phyloP scores from a whole-genome alignment of 179 eudicot species.

The Carnegiea gigantea region DNA sequence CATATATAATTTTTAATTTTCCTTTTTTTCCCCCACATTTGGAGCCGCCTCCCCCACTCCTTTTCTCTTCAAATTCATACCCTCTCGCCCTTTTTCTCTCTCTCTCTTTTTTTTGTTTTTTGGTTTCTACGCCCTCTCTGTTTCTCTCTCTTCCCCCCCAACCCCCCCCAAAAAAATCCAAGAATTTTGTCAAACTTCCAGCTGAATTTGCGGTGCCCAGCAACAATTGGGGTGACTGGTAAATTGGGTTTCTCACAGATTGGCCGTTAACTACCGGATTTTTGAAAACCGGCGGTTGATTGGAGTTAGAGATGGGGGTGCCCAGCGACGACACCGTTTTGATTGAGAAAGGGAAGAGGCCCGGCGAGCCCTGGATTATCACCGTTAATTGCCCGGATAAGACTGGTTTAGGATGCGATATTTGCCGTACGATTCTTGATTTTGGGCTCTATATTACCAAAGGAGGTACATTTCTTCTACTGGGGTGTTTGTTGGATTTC shows the following conservation, averaged over 20 bases:
- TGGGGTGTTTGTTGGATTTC: no score
- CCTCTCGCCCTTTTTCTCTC: not conserved
- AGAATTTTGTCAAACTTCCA: not conserved
- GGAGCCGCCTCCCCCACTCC: not conserved
- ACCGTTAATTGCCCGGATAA: slow-evolving; percentile 86
- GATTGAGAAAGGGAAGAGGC: slow-evolving; percentile 48
- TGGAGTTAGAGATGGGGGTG: slow-evolving; percentile 36
- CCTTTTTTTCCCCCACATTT: not conserved
- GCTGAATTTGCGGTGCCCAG: slow-evolving; percentile 9
- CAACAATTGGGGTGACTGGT: not conserved
- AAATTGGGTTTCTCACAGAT: not conserved
- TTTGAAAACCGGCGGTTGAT: not conserved
- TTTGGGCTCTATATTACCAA: slow-evolving; percentile 62
- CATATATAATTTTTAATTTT: not conserved
- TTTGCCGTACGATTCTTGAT: slow-evolving; percentile 64
- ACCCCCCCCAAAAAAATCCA: not conserved
- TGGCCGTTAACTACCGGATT: not conserved
- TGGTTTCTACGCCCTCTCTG: not conserved
- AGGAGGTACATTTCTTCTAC: slow-evolving; percentile 43
- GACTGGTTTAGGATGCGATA: slow-evolving; percentile 72
- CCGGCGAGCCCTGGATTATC: slow-evolving; percentile 60
- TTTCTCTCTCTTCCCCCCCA: not conserved
- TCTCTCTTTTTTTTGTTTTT: no score
- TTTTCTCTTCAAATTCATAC: not conserved
- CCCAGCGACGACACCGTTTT: slow-evolving; percentile 59